phyloP scores from a whole-genome alignment of 306 rosid species.

The Cotoneaster glaucophyllus region DNA sequence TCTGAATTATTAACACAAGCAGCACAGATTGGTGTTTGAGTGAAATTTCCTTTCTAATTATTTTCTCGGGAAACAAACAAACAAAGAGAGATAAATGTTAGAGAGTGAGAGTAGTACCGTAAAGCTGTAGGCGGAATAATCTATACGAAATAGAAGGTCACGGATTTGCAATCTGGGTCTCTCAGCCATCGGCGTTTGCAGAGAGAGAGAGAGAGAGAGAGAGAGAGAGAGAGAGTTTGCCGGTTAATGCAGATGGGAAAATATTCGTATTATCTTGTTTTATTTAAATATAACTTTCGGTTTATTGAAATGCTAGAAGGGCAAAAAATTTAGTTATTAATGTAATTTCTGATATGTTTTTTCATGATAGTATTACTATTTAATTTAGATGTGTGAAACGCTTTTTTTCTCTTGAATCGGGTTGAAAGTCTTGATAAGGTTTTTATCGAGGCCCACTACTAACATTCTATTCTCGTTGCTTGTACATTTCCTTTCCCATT shows the following conservation, averaged over 20 bases:
- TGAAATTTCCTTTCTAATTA: background rate
- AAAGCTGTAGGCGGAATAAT: conserved; percentile 1
- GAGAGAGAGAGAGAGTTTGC: background rate
- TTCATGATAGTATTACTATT: too few species aligned
- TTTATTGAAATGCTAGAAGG: too few species aligned
- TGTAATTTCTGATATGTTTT: too few species aligned
- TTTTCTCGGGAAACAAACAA: background rate
- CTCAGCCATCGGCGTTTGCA: background rate
- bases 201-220: background rate
- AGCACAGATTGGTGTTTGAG: background rate
- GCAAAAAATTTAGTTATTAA: too few species aligned
- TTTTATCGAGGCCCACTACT: too few species aligned
- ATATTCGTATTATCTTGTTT: too few species aligned
- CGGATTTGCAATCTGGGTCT: background rate
- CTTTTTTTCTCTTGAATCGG: too few species aligned
- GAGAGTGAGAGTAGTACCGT: conserved; percentile 10
- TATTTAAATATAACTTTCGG: too few species aligned
- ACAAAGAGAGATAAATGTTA: background rate
- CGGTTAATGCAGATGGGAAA: background rate
- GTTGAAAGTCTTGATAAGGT: too few species aligned
- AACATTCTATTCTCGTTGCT: too few species aligned
- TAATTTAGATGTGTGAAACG: too few species aligned
- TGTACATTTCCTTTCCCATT: too few species aligned
- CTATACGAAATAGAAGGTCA: background rate
- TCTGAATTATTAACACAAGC: conserved; percentile 7